These are phyloP conservation scores for Amanita jacksonii DNA, from an alignment of 768 basidiomycete genomes.

Conservation along the genomic window DNA sequence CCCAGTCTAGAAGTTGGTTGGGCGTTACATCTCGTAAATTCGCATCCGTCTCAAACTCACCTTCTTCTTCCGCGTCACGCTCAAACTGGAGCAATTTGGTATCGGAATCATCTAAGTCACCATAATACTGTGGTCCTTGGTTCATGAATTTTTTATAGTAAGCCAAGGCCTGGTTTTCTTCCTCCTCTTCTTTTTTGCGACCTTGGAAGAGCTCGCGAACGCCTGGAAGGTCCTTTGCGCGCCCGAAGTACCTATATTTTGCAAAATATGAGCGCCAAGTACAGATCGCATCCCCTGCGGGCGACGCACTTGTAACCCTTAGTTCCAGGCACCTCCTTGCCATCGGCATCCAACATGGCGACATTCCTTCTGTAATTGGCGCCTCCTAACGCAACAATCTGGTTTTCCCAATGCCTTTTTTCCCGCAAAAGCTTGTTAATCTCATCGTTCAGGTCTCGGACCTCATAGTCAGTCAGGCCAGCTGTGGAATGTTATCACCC, in stretches of 20 bases:
- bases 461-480: constrained; percentile 90
- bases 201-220: constrained; percentile 91
- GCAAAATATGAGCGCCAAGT: neutral
- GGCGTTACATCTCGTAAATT: neutral
- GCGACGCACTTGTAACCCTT: constrained; percentile 87
- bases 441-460: constrained; percentile 93
- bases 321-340: constrained; percentile 92
- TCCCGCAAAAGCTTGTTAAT: constrained; percentile 95
- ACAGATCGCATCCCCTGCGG: neutral
- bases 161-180: constrained; percentile 67
- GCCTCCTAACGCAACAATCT: constrained; percentile 91
- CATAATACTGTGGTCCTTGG: constrained; percentile 84
- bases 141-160: constrained; percentile 85
- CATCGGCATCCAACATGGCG: constrained; percentile 90
- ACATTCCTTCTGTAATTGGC: constrained; percentile 94
- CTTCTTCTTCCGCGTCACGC: constrained; percentile 58
- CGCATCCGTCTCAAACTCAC: constrained; percentile 28
- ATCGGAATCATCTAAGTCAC: constrained; percentile 78
- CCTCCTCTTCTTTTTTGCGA: constrained; percentile 79
- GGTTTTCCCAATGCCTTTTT: constrained; percentile 97
- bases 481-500: constrained; percentile 34
- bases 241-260: constrained; percentile 77
- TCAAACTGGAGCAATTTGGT: constrained; percentile 66
- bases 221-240: constrained; percentile 92
- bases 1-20: constrained; percentile 42